These are phyloP conservation scores for Saksenaea vasiformis DNA, from an alignment of 371 early-diverging fungal genomes.

Conservation along the genomic window DNA sequence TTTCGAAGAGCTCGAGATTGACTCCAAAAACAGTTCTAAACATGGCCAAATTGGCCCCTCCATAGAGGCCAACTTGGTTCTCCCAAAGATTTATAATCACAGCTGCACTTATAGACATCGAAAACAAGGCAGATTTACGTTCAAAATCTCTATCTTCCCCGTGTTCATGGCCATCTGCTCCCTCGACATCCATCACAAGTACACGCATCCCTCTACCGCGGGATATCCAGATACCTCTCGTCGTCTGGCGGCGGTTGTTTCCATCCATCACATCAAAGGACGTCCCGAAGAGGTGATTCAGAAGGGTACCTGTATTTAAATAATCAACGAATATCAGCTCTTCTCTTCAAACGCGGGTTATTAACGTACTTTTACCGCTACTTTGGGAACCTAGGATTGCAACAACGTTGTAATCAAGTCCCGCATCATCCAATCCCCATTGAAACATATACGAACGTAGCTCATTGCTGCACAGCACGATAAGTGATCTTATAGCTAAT, in stretches of 20 bases:
- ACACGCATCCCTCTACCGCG: conserved; percentile 82
- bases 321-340: background rate
- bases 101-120: conserved; percentile 94
- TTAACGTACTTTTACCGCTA: conserved; percentile 91
- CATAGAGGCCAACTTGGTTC: conserved; percentile 95
- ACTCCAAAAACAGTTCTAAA: conserved; percentile 98
- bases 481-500: too few relatives aligned
- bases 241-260: conserved; percentile 84
- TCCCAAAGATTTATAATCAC: conserved; percentile 98
- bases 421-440: conserved; percentile 83
- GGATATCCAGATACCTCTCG: conserved; percentile 96
- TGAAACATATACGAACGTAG: conserved; percentile 75
- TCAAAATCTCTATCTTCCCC: conserved; percentile 99
- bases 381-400: conserved; percentile 99
- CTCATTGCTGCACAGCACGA: conserved; percentile 47
- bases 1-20: conserved; percentile 93
- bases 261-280: conserved; percentile 94
- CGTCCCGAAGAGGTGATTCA: conserved; percentile 94
- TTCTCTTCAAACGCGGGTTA: too few relatives aligned
- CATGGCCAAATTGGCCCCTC: conserved; percentile 98
- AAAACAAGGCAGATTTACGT: conserved; percentile 95
- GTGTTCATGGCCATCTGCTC: conserved; percentile 97
- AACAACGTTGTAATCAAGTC: conserved; percentile 94
- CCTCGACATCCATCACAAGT: conserved; percentile 97
- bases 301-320: conserved; percentile 77